Evolutionary conservation across 2,329 filamentous ascomycete genomes (phyloP), one percentile per base, ranked within the genome.

Genomic region (Ascochyta clinopodiicola): DNA sequence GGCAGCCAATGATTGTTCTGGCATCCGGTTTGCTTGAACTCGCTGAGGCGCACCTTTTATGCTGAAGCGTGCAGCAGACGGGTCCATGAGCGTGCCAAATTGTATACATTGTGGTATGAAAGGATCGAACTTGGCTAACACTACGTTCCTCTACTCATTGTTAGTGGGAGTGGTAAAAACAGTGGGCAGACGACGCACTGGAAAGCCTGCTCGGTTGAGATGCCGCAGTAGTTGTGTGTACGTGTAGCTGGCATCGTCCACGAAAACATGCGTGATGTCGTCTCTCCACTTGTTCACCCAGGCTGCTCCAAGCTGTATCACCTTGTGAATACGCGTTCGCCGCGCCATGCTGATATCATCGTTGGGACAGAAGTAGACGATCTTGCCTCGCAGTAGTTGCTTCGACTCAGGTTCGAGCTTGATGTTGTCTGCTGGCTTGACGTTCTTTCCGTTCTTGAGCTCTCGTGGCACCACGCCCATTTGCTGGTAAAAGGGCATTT

Each of bases 231-330:
- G 79, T 52, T 92, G 84, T 4, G 80, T 75, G 68, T 87, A 93
- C 0, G 78, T 78, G 44, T 95, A 76, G 17, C 51, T 63, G 2
- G 76, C 76, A 61, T 86, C 88, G 69, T 97, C 93, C 1, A 92
- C 88, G 55, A 98, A 82, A 44, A 96, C 78, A 75, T 96, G 91
- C 0, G 89, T 96, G 15, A 95, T 84, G 21, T 69, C 75, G 0
- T 72, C 65, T 27, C 74, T 73, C 69, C 88, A 84, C 0, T 80
- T 76, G 45, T 81, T 82, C 25, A 86, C 83, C 87, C 92, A 95
- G 1, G 72, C 77, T 1, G 89, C 94, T 38, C 94, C 94, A 12
- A 74, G 59, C 46, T 73, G 62, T 32, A 86, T 82, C 0, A 90
- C 88, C 71, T 88, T 92, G 27, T 83, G 83, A 47, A 97, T 96